Conservation (phyloP, 2,329 filamentous ascomycete species). For the Incumbomyces lentus region DNA sequence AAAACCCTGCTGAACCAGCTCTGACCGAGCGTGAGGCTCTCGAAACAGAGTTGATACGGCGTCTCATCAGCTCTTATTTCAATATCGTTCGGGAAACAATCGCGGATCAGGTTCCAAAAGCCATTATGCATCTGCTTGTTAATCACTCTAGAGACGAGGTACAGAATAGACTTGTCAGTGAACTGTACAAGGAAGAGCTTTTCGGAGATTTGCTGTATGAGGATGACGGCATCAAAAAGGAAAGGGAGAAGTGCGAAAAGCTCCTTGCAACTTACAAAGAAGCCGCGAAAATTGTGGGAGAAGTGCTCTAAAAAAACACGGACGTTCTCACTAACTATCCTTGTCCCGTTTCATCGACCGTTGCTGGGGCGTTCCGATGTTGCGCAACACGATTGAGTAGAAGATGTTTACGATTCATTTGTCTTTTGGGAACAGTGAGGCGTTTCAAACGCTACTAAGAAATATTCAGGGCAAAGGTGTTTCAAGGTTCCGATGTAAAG, state of each 20-base stretch:
- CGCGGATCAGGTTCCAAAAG: conserved; percentile 95
- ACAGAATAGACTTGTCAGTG: conserved; percentile 90
- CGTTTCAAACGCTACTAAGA: too few relatives aligned
- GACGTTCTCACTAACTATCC: not conserved
- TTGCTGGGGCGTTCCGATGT: not conserved
- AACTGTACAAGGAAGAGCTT: conserved; percentile 82
- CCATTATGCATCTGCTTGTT: conserved; percentile 95
- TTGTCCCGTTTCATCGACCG: not conserved
- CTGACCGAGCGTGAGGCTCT: conserved; percentile 92
- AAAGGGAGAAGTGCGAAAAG: conserved; percentile 97
- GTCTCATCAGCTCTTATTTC: conserved; percentile 96
- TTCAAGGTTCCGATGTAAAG: conserved; percentile 1
- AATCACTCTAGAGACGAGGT: conserved; percentile 98
- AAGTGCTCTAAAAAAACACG: conserved; percentile 60
- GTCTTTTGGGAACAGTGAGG: too few relatives aligned
- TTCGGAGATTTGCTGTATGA: conserved; percentile 94
- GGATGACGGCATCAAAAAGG: conserved; percentile 93
- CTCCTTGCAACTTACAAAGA: conserved; percentile 91
- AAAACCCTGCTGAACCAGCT: conserved; percentile 59
- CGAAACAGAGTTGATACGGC: conserved; percentile 93
- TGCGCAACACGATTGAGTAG: not conserved
- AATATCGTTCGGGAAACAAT: conserved; percentile 99
- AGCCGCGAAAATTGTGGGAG: conserved; percentile 94
- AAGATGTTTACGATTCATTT: too few relatives aligned
- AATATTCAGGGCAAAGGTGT: too few relatives aligned